Conservation (phyloP, 805 yeast genomes). For the Pichia sporocuriosa region DNA sequence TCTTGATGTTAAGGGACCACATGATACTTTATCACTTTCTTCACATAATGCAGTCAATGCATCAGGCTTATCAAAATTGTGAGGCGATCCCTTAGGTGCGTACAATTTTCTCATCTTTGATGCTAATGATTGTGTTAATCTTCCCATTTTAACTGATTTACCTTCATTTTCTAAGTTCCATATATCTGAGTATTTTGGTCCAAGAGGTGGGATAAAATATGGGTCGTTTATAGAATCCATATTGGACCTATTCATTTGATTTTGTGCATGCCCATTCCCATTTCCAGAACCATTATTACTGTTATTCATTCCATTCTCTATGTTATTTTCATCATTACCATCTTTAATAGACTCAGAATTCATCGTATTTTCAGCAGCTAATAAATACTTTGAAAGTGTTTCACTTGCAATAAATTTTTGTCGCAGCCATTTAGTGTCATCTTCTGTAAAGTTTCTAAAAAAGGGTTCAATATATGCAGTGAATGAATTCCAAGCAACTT, state of each 20-base stretch:
- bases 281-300: not conserved
- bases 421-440: constrained; percentile 69
- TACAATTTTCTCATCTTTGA: constrained; percentile 19
- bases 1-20: constrained; percentile 88
- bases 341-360: too few relatives aligned
- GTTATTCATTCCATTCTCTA: not conserved
- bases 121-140: constrained; percentile 20
- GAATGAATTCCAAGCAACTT: constrained; percentile 86
- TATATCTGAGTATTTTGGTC: constrained; percentile 70
- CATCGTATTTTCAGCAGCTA: too few relatives aligned
- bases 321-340: not conserved
- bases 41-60: constrained; percentile 36
- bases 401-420: constrained; percentile 32
- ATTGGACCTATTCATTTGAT: too few relatives aligned
- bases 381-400: constrained; percentile 2
- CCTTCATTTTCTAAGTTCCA: constrained; percentile 79
- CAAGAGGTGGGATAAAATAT: constrained; percentile 76
- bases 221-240: constrained; percentile 37
- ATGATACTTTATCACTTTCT: constrained; percentile 59
- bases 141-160: constrained; percentile 20
- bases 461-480: constrained; percentile 80
- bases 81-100: constrained; percentile 54
- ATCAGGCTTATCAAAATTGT: constrained; percentile 33
- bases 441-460: constrained; percentile 70
- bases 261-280: too few relatives aligned